phyloP scores from a whole-genome alignment of 495 filamentous ascomycete species.

The Neurospora pannonica region DNA sequence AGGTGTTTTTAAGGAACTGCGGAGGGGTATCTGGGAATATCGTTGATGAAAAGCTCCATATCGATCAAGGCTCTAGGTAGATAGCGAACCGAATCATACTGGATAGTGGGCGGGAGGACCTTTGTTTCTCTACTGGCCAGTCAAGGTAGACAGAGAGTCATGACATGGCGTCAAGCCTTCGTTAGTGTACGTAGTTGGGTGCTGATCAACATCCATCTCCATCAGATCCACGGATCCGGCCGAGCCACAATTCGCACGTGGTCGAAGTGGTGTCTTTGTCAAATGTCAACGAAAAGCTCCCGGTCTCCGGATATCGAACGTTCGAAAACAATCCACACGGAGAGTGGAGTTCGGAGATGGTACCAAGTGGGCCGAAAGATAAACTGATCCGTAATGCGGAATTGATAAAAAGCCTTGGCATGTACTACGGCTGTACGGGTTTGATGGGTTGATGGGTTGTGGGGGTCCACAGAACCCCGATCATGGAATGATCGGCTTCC shows the following conservation, averaged over 20 bases:
- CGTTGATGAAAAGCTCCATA: background rate
- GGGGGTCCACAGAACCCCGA: background rate
- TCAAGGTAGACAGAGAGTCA: background rate
- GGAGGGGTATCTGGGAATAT: background rate
- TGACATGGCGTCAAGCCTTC: background rate
- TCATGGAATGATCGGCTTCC: background rate
- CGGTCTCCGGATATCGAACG: background rate
- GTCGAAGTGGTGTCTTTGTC: background rate
- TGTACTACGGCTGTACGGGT: background rate
- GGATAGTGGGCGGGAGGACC: background rate
- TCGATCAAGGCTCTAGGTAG: background rate
- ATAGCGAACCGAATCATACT: background rate
- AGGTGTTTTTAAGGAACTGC: background rate
- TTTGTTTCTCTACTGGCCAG: background rate
- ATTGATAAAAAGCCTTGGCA: slow-evolving; percentile 26
- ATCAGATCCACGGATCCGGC: background rate
- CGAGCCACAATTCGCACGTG: background rate
- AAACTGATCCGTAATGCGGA: slow-evolving; percentile 1
- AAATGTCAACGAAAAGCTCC: background rate
- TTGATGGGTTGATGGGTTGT: background rate
- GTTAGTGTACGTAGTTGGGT: background rate
- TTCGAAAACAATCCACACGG: background rate
- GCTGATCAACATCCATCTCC: background rate
- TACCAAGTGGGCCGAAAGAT: background rate
- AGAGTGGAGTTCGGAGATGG: background rate